Base-by-base conservation (phyloP, 805 yeast genomes). In the Wickerhamiella spandovensis region DNA sequence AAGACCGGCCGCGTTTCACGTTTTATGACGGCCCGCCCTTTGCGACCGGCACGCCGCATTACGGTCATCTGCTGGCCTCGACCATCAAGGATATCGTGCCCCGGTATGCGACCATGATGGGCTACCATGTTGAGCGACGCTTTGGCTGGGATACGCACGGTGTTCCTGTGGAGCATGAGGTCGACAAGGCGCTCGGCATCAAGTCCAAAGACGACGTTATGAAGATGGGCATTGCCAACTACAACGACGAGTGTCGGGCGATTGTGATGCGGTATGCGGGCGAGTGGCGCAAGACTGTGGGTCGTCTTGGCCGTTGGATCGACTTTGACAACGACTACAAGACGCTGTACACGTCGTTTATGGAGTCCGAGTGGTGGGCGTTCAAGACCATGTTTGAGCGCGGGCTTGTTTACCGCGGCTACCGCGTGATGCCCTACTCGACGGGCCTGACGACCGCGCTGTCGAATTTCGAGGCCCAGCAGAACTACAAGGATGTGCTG, bases 81-180 rank as follows among this genome's bases (percentile, higher is more conserved):
- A 92, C 99, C 51, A 86, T 89, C 62, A 92, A 90, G 64, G 99
- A 92, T 71, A 86, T 92, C 58, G 90, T 92, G 50, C 98, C 98
- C 51, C 79, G 99, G 65, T 92, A 87, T 64, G 97, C 97, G 53
- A 84, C 95, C 56, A 90, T 92, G 98, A 90, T 84, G 60, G 98
- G 98, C 20, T 82, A 79, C 68, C 86, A 83, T 61, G 98, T 92
- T 43, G 96, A 86, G 70, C 85, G 99, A 72, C 79, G 97, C 62
- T 92, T 92, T 58, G 99, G 99, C 55, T 92, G 99, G 99, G 99
- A 92, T 70, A 92, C 99, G 51, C 99, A 92, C 67, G 99, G 99
- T 51, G 79, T 92, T 56, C 99, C 99, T 47, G 87, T 92, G 52
- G 99, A 92, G 72, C 96, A 92, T 67, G 96, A 90, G 69, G 92